Conservation (phyloP, 116 monocot species). For the Trichopus zeylanicus region DNA sequence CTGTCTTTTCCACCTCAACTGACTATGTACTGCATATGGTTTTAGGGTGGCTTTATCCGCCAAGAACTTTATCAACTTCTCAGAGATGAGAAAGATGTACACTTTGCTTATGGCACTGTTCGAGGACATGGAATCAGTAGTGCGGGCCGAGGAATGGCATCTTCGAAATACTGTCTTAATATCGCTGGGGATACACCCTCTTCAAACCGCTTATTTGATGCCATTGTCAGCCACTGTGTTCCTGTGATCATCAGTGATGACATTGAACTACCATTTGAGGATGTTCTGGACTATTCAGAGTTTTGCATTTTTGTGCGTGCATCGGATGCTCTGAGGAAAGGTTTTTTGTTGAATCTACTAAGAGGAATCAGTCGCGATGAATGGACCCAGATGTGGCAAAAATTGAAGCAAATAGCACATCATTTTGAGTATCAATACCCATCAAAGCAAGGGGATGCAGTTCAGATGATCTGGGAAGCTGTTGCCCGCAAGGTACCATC, state of each 20-base stretch:
- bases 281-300: slow-evolving; percentile 65
- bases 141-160: slow-evolving; percentile 59
- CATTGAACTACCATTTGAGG: slow-evolving; percentile 90
- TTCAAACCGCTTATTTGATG: slow-evolving; percentile 70
- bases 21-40: no score
- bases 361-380: slow-evolving; percentile 32
- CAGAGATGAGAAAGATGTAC: slow-evolving; percentile 57
- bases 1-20: no score
- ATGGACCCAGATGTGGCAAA: slow-evolving; percentile 77
- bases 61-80: slow-evolving; percentile 56
- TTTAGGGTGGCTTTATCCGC: slow-evolving; percentile 62
- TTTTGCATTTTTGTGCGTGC: slow-evolving; percentile 70
- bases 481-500: slow-evolving; percentile 40
- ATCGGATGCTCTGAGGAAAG: slow-evolving; percentile 50
- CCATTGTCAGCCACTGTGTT: slow-evolving; percentile 72
- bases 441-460: slow-evolving; percentile 58
- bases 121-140: slow-evolving; percentile 30
- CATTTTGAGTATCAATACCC: slow-evolving; percentile 81
- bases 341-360: slow-evolving; percentile 45
- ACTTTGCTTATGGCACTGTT: slow-evolving; percentile 58
- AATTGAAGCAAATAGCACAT: slow-evolving; percentile 38
- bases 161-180: slow-evolving; percentile 71
- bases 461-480: slow-evolving; percentile 92
- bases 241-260: slow-evolving; percentile 83
- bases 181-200: slow-evolving; percentile 94